A percentile compares a stretch with the other conserved stretches of the same genome.
Conservation (phyloP, 768 basidiomycete genomes). For the Lactarius evosmus region DNA sequence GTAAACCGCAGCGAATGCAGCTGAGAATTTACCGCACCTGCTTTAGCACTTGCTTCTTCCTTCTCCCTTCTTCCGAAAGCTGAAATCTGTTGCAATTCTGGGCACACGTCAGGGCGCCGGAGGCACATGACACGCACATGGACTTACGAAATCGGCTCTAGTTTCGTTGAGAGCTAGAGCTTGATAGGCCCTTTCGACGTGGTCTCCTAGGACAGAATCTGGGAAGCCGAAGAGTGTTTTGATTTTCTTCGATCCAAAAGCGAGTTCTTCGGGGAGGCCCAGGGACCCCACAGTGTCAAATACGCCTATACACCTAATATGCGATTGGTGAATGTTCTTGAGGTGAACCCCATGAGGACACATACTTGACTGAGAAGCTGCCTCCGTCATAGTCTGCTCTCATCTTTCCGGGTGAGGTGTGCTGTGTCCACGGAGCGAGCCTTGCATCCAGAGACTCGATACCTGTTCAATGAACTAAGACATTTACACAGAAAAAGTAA, state of each 20-base stretch:
- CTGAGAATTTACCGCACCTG: conserved; percentile 44
- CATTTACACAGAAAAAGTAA: not conserved
- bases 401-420: conserved; percentile 49
- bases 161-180: conserved; percentile 67
- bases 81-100: conserved; percentile 63
- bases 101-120: conserved; percentile 5
- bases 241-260: conserved; percentile 42
- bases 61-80: conserved; percentile 50
- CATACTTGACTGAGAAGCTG: conserved; percentile 62
- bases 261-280: conserved; percentile 66
- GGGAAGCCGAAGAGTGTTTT: conserved; percentile 62
- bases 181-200: conserved; percentile 64
- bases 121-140: not conserved
- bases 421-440: conserved; percentile 54
- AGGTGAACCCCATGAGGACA: not conserved
- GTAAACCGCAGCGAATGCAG: not conserved
- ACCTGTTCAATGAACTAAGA: conserved; percentile 33
- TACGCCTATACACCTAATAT: conserved; percentile 59
- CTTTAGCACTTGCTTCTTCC: conserved; percentile 56
- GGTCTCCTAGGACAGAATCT: conserved; percentile 55
- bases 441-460: conserved; percentile 40
- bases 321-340: conserved; percentile 6
- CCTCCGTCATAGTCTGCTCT: conserved; percentile 47
- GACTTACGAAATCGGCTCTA: conserved; percentile 62
- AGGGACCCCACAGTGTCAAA: conserved; percentile 77